Percentiles rank a stretch among this genome's conserved stretches.
These are phyloP conservation scores for Coriolopsis trogii DNA, from an alignment of 1,284 basidiomycete species.

Conservation along the genomic window DNA sequence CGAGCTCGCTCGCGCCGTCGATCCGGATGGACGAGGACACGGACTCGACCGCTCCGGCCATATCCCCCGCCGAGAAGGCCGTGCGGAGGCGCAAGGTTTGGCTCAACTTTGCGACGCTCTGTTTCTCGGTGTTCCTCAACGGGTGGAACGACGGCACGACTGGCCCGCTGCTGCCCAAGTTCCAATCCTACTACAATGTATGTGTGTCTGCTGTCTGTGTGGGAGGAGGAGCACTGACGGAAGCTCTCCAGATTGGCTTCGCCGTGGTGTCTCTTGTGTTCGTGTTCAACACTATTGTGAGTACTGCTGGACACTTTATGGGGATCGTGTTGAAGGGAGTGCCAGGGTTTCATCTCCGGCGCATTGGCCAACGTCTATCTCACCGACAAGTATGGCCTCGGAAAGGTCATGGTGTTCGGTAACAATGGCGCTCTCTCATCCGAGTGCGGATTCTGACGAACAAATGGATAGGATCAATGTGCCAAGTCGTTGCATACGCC, in stretches of 20 bases:
- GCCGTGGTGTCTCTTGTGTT: slow-evolving; percentile 57
- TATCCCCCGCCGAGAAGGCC: slow-evolving; percentile 24
- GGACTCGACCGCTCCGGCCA: slow-evolving; percentile 22
- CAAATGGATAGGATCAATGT: slow-evolving; percentile 25
- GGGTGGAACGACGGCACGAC: slow-evolving; percentile 69
- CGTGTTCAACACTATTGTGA: slow-evolving; percentile 55
- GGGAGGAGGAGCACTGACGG: background rate
- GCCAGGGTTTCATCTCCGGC: slow-evolving; percentile 49
- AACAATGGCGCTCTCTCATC: background rate
- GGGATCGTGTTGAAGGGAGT: too few relatives aligned
- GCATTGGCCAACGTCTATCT: slow-evolving; percentile 53
- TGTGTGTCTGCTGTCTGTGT: background rate
- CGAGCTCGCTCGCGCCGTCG: slow-evolving; percentile 25
- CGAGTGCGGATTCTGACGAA: background rate
- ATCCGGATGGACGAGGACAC: slow-evolving; percentile 25
- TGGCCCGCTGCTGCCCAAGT: slow-evolving; percentile 58
- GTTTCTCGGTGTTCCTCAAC: slow-evolving; percentile 45
- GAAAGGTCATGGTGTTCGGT: slow-evolving; percentile 46
- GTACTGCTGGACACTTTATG: background rate
- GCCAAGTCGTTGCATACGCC: slow-evolving; percentile 51
- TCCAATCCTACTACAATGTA: slow-evolving; percentile 56
- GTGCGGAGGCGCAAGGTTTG: slow-evolving; percentile 6
- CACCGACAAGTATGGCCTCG: slow-evolving; percentile 56
- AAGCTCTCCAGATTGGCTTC: slow-evolving; percentile 40
- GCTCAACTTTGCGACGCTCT: slow-evolving; percentile 42